Evolutionary conservation across 306 rosid species (phyloP).

Genomic region (Canavalia ensiformis): DNA sequence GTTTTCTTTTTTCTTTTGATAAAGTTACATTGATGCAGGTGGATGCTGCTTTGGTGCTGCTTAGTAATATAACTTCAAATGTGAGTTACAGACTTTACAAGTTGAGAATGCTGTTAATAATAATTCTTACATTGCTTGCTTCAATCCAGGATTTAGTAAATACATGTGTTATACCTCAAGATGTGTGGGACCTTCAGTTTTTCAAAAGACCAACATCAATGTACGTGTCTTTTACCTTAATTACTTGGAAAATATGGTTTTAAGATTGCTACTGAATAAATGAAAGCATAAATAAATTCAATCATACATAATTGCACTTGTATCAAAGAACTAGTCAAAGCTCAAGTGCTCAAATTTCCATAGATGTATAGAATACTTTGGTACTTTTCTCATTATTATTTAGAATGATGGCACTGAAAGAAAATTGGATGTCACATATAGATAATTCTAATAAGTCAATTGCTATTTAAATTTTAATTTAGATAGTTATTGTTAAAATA

Average conservation of each 20-base stretch:
- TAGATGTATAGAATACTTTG: slow-evolving; percentile 11
- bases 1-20: slow-evolving; percentile 41
- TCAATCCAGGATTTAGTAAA: slow-evolving; percentile 70
- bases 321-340: slow-evolving; percentile 34
- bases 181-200: slow-evolving; percentile 89
- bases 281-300: slow-evolving; percentile 20
- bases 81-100: slow-evolving; percentile 64
- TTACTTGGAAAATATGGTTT: slow-evolving; percentile 22
- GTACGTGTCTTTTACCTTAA: slow-evolving; percentile 61
- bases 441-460: slow-evolving; percentile 23
- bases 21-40: slow-evolving; percentile 65
- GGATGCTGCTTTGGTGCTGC: slow-evolving; percentile 83
- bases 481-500: neutral
- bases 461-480: slow-evolving; percentile 19
- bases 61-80: slow-evolving; percentile 79
- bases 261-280: slow-evolving; percentile 17
- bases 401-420: neutral
- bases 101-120: slow-evolving; percentile 9
- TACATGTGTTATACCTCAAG: slow-evolving; percentile 78
- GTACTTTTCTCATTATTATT: slow-evolving; percentile 19
- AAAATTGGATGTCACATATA: slow-evolving; percentile 13
- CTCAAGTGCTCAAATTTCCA: slow-evolving; percentile 22
- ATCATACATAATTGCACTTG: slow-evolving; percentile 4
- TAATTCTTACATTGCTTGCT: slow-evolving; percentile 47
- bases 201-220: slow-evolving; percentile 77